These are phyloP conservation scores for Pythium coloratum DNA, from an alignment of 352 stramenopile genomes.

Conservation along the genomic window DNA sequence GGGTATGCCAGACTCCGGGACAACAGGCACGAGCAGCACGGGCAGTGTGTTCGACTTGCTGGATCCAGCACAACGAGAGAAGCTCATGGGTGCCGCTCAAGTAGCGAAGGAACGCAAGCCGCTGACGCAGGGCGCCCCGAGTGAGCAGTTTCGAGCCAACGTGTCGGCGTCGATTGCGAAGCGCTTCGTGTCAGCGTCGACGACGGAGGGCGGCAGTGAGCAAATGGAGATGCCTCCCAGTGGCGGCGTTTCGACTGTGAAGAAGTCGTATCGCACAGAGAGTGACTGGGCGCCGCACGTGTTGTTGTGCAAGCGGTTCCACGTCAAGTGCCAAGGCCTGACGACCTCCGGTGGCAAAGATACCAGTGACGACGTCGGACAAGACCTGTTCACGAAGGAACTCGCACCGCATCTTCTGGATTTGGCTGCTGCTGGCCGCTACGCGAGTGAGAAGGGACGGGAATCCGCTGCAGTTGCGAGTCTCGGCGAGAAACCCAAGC, in stretches of 20 bases:
- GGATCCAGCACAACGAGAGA: slow-evolving; percentile 40
- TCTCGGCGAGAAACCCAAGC: background rate
- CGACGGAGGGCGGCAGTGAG: slow-evolving; percentile 9
- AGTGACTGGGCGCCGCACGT: slow-evolving; percentile 61
- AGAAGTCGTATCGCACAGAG: slow-evolving; percentile 53
- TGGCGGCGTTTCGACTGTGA: slow-evolving; percentile 10
- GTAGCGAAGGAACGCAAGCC: slow-evolving; percentile 35
- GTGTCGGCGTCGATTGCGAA: slow-evolving; percentile 84
- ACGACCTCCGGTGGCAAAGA: slow-evolving; percentile 31
- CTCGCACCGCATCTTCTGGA: slow-evolving; percentile 72
- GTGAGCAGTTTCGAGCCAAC: slow-evolving; percentile 63
- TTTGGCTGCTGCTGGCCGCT: slow-evolving; percentile 44
- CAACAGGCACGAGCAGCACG: background rate
- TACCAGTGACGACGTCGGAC: slow-evolving; percentile 32
- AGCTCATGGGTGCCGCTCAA: slow-evolving; percentile 39
- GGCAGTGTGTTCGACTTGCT: slow-evolving; percentile 70
- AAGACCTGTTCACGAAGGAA: slow-evolving; percentile 68
- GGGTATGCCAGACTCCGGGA: background rate
- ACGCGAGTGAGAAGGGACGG: background rate
- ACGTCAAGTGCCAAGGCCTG: slow-evolving; percentile 54
- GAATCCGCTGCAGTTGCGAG: background rate
- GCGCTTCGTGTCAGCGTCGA: slow-evolving; percentile 62
- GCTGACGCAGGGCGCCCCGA: slow-evolving; percentile 31
- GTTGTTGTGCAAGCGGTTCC: slow-evolving; percentile 84
- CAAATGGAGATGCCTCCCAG: background rate